These are phyloP conservation scores for Aspergillus sp. DNA, from an alignment of 2,329 filamentous ascomycete species.

Conservation along the genomic window DNA sequence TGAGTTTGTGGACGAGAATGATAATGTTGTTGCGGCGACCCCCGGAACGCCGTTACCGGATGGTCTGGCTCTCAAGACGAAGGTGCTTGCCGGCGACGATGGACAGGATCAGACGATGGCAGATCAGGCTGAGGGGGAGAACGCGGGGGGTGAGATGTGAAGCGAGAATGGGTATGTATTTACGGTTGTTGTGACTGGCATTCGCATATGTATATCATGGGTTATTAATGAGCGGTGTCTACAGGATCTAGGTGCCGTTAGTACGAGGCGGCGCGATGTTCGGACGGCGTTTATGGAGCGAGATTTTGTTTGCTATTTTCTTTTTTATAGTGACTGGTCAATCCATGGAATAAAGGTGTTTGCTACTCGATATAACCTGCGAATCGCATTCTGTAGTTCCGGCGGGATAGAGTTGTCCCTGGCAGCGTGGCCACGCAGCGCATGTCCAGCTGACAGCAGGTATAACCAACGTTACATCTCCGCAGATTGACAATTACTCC, in stretches of 20 bases:
- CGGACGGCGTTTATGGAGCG: constrained; percentile 13
- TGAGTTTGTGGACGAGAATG: constrained; percentile 92
- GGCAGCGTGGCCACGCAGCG: too few species aligned
- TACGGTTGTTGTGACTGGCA: neutral
- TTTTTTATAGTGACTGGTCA: neutral
- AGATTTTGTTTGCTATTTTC: neutral
- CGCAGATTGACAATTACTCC: too few species aligned
- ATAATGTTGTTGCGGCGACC: constrained; percentile 79
- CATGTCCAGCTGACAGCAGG: too few species aligned
- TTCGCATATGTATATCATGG: neutral
- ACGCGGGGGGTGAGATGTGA: constrained; percentile 20
- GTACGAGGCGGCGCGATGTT: neutral
- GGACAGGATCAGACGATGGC: constrained; percentile 36
- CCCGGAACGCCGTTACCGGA: constrained; percentile 66
- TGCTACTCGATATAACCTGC: too few species aligned
- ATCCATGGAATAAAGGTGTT: neutral
- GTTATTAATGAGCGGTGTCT: neutral
- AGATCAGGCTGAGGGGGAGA: constrained; percentile 26
- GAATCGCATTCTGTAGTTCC: too few species aligned
- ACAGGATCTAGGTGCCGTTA: neutral
- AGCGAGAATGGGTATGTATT: neutral
- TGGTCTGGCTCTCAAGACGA: constrained; percentile 59
- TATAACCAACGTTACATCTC: too few species aligned
- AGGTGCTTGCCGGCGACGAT: constrained; percentile 58
- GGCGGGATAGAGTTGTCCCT: too few species aligned